Conservation (phyloP, 2,329 filamentous ascomycete species). For the Nemania sp. region DNA sequence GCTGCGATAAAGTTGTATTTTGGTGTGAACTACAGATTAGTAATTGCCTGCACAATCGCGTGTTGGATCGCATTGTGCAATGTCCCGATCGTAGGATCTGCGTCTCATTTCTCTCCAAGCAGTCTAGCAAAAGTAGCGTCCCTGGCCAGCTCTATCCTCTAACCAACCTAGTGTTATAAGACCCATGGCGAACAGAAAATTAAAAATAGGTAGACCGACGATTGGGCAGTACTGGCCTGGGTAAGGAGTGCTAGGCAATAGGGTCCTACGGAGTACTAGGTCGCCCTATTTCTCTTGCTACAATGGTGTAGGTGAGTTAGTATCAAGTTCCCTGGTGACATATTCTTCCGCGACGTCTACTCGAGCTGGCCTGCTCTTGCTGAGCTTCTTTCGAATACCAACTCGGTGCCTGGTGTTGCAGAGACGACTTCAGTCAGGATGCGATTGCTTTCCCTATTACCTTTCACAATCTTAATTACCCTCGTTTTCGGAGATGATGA, state of each 20-base stretch:
- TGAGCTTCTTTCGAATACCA: constrained; percentile 6
- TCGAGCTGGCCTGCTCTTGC: constrained; percentile 4
- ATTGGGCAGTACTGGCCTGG: too few relatives aligned
- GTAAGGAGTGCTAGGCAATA: neutral
- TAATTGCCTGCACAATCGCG: too few relatives aligned
- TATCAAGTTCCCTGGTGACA: constrained; percentile 1
- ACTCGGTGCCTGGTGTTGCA: neutral
- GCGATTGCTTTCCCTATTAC: constrained; percentile 13
- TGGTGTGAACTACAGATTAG: too few relatives aligned
- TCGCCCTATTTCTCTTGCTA: neutral
- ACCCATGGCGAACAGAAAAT: too few relatives aligned
- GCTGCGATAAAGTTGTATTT: too few relatives aligned
- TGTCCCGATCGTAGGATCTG: too few relatives aligned
- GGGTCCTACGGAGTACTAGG: too few relatives aligned
- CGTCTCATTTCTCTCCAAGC: too few relatives aligned
- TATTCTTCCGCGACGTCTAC: constrained; percentile 11
- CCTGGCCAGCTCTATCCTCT: too few relatives aligned
- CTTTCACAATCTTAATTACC: constrained; percentile 16
- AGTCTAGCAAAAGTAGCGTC: constrained; percentile 3
- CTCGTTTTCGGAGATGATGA: constrained; percentile 18
- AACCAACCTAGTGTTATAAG: too few relatives aligned
- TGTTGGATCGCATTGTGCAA: too few relatives aligned
- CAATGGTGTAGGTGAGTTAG: neutral
- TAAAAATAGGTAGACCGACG: constrained; percentile 11
- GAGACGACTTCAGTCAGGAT: constrained; percentile 13